Evolutionary conservation across 345 rosid genomes (phyloP).

Genomic region (Moringa oleifera): DNA sequence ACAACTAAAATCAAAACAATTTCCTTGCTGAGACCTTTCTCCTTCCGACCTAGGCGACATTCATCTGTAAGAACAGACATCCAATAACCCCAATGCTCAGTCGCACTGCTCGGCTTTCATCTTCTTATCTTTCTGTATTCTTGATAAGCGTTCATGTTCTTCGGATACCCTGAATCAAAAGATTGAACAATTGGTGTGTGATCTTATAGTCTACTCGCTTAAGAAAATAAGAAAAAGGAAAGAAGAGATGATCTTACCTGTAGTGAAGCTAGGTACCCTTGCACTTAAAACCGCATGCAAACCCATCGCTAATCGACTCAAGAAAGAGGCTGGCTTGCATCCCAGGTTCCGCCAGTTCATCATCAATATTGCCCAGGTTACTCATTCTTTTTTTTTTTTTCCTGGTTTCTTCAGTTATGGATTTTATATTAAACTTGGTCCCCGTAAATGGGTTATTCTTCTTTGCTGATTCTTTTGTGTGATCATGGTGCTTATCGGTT

Average conservation of each 20-base stretch:
- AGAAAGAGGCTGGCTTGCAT: constrained; percentile 62
- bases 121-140: not conserved
- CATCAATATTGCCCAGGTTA: constrained; percentile 72
- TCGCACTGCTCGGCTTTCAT: not conserved
- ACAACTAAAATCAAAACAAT: too few species aligned
- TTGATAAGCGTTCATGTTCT: not conserved
- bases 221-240: constrained; percentile 3
- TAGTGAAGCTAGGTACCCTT: constrained; percentile 73
- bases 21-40: too few species aligned
- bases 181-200: constrained; percentile 5
- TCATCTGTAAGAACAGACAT: not conserved
- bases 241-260: constrained; percentile 44
- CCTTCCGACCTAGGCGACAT: too few species aligned
- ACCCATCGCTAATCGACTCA: constrained; percentile 79
- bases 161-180: not conserved
- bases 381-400: not conserved
- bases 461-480: not conserved
- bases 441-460: not conserved
- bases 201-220: not conserved
- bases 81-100: not conserved
- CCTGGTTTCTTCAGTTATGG: not conserved
- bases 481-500: too few species aligned
- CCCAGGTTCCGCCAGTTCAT: constrained; percentile 70
- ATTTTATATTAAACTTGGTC: not conserved
- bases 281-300: constrained; percentile 64